phyloP scores from a whole-genome alignment of 352 stramenopile species.

The Pythium dissimile region DNA sequence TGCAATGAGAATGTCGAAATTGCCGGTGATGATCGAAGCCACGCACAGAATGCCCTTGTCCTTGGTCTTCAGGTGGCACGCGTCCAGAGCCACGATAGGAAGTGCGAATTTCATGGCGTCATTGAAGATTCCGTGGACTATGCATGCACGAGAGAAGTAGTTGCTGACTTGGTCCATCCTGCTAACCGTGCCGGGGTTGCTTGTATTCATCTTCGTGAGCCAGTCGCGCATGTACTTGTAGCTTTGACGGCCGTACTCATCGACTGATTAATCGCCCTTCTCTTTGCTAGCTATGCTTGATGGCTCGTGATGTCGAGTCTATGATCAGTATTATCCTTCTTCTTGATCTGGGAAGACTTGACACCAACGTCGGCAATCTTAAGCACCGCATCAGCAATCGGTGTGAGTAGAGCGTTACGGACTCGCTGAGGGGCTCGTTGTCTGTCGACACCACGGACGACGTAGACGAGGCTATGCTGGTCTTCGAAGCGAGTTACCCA shows the following conservation, averaged over 20 bases:
- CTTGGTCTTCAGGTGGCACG: constrained; percentile 8
- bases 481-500: not conserved
- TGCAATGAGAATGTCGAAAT: constrained; percentile 10
- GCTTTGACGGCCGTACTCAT: not conserved
- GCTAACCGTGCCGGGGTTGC: constrained; percentile 3
- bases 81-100: not conserved
- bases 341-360: constrained; percentile 1
- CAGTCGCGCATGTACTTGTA: constrained; percentile 8
- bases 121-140: constrained; percentile 6
- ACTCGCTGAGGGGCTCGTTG: not conserved
- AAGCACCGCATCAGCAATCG: not conserved
- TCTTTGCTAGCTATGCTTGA: constrained; percentile 8
- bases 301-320: not conserved
- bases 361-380: not conserved
- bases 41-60: constrained; percentile 1
- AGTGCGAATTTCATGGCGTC: not conserved
- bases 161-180: not conserved
- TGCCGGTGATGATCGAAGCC: constrained; percentile 4
- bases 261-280: not conserved
- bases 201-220: not conserved
- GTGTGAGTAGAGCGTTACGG: not conserved
- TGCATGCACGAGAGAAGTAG: constrained; percentile 9
- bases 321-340: not conserved
- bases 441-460: not conserved
- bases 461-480: constrained; percentile 1